These are phyloP conservation scores for Trichophyton benhamiae DNA, from an alignment of 2,329 filamentous ascomycete genomes.

Conservation along the genomic window DNA sequence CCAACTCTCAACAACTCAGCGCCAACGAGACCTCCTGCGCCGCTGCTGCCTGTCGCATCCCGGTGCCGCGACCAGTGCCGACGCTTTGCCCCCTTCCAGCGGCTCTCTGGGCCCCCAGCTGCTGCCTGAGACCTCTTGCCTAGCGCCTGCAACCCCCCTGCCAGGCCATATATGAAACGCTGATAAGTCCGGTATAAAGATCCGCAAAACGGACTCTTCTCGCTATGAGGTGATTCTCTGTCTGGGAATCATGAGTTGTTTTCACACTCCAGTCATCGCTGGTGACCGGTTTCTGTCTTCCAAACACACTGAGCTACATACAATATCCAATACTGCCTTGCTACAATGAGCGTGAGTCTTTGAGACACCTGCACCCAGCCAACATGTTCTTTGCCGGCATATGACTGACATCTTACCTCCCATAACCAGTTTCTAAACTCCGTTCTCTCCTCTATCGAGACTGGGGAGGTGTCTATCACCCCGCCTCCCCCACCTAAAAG, in stretches of 20 bases:
- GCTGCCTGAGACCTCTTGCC: not conserved
- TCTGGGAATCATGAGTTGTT: slow-evolving; percentile 12
- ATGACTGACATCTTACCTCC: not conserved
- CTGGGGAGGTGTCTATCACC: slow-evolving; percentile 22
- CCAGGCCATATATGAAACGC: not conserved
- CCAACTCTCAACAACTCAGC: not conserved
- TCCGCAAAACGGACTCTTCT: not conserved
- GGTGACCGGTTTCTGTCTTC: slow-evolving; percentile 9
- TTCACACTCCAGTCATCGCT: slow-evolving; percentile 6
- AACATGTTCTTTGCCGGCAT: not conserved
- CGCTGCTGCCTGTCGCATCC: not conserved
- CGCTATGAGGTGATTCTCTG: not conserved
- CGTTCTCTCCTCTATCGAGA: slow-evolving; percentile 40
- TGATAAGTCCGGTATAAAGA: not conserved
- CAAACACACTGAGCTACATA: not conserved
- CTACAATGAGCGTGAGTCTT: slow-evolving; percentile 12
- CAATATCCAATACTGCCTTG: not conserved
- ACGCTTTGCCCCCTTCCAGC: not conserved
- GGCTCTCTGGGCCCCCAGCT: not conserved
- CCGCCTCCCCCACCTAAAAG: slow-evolving; percentile 11
- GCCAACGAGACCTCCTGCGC: not conserved
- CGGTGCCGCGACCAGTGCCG: not conserved
- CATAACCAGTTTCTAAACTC: slow-evolving; percentile 37
- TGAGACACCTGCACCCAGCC: not conserved
- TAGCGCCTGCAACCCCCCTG: not conserved